Evolutionary conservation across 2,329 filamentous ascomycete genomes (phyloP).

Genomic region (Nothophaeocryptopus gaeumannii): DNA sequence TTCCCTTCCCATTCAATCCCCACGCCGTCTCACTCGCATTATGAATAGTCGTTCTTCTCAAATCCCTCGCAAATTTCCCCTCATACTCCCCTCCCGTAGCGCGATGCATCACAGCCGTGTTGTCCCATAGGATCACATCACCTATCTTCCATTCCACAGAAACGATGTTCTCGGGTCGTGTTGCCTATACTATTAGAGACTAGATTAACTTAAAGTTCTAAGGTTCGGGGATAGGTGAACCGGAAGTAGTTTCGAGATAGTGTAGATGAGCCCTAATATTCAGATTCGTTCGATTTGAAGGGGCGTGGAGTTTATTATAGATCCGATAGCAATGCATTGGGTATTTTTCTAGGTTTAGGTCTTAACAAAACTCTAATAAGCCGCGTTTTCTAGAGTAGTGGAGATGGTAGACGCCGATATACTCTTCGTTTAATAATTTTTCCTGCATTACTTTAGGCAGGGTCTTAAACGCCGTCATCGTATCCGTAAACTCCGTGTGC

Average conservation of each 20-base stretch:
- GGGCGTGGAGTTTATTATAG: constrained; percentile 53
- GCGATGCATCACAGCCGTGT: constrained; percentile 56
- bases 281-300: constrained; percentile 50
- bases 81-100: constrained; percentile 50
- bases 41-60: constrained; percentile 58
- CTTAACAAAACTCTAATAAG: constrained; percentile 7
- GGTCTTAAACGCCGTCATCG: not conserved
- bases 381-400: constrained; percentile 1
- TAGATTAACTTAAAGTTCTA: constrained; percentile 38
- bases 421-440: not conserved
- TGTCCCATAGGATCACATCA: constrained; percentile 60
- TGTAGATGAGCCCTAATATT: constrained; percentile 51
- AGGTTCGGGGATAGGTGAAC: constrained; percentile 6
- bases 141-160: constrained; percentile 49
- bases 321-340: constrained; percentile 46
- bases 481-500: not conserved
- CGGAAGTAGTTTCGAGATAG: constrained; percentile 36
- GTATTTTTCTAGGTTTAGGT: constrained; percentile 41
- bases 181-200: constrained; percentile 45
- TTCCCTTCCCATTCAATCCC: constrained; percentile 41
- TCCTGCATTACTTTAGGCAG: not conserved
- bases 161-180: constrained; percentile 46
- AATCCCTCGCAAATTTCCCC: constrained; percentile 49
- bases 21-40: constrained; percentile 44
- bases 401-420: not conserved